Evolutionary conservation across 352 stramenopile species (phyloP).

Genomic region (Phytophthora pseudosyringae): DNA sequence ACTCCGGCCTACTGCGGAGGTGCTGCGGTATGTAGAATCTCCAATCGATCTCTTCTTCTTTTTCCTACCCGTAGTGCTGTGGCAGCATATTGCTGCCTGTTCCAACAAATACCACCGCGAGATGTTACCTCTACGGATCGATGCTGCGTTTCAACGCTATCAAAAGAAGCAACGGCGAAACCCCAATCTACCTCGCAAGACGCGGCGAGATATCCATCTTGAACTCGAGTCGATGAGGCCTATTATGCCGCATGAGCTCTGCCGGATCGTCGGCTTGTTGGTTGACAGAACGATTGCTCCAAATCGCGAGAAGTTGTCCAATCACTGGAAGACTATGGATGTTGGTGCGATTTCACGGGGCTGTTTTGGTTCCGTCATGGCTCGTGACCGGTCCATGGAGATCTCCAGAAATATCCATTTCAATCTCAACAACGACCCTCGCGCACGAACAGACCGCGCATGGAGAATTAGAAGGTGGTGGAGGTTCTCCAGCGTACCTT

Average conservation of each 20-base stretch:
- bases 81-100: slow-evolving; percentile 22
- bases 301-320: slow-evolving; percentile 16
- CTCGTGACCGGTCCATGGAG: slow-evolving; percentile 14
- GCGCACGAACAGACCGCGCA: slow-evolving; percentile 3
- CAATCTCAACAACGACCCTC: slow-evolving; percentile 14
- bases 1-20: background rate
- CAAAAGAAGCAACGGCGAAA: slow-evolving; percentile 1
- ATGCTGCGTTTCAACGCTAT: slow-evolving; percentile 10
- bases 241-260: slow-evolving; percentile 10
- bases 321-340: slow-evolving; percentile 20
- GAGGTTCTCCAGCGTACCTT: slow-evolving; percentile 22
- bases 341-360: slow-evolving; percentile 13
- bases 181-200: background rate
- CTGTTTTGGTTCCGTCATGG: slow-evolving; percentile 14
- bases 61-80: slow-evolving; percentile 19
- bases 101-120: slow-evolving; percentile 23
- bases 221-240: slow-evolving; percentile 1
- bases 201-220: slow-evolving; percentile 18
- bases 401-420: slow-evolving; percentile 27
- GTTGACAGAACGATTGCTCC: slow-evolving; percentile 8
- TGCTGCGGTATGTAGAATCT: slow-evolving; percentile 7
- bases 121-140: slow-evolving; percentile 2
- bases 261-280: slow-evolving; percentile 7
- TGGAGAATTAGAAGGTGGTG: slow-evolving; percentile 19
- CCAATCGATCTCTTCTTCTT: background rate